A percentile compares a stretch with the other conserved stretches of the same genome.
Evolutionary conservation across 306 rosid genomes (phyloP).

Genomic region (Lathyrus aphaca): DNA sequence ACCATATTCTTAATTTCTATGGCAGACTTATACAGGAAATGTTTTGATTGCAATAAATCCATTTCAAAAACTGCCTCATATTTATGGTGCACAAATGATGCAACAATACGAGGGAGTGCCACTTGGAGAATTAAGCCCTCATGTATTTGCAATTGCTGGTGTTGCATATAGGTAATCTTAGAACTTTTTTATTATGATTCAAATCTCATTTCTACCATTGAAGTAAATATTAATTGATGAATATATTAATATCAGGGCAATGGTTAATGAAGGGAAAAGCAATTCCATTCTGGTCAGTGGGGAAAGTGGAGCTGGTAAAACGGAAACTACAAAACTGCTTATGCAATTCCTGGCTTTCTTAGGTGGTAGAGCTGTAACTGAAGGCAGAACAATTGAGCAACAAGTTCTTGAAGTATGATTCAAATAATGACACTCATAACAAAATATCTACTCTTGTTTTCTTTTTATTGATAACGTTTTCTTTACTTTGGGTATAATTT

Average conservation of each 20-base stretch:
- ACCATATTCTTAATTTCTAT: conserved; percentile 33
- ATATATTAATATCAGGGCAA: conserved; percentile 66
- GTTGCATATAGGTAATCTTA: conserved; percentile 83
- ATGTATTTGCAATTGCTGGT: conserved; percentile 98
- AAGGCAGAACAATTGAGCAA: conserved; percentile 96
- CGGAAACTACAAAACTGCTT: conserved; percentile 98
- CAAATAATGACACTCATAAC: conserved; percentile 23
- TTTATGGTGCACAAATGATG: conserved; percentile 96
- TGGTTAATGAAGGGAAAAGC: conserved; percentile 87
- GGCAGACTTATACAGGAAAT: conserved; percentile 97
- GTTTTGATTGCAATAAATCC: conserved; percentile 99
- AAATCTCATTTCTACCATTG: conserved; percentile 30
- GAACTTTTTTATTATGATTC: conserved; percentile 28
- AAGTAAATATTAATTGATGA: conserved; percentile 37
- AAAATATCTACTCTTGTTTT: conserved; percentile 24
- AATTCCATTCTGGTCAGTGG: conserved; percentile 99
- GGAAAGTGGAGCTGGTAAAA: conserved; percentile 99
- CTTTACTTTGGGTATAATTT: background rate
- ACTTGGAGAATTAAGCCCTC: conserved; percentile 94
- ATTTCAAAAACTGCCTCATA: conserved; percentile 93
- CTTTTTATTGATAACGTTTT: conserved; percentile 14
- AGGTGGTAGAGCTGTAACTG: conserved; percentile 93
- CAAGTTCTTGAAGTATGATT: conserved; percentile 97
- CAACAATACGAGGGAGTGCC: conserved; percentile 98
- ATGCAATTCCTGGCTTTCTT: conserved; percentile 94